These are phyloP conservation scores for Byssochlamys sp. DNA, from an alignment of 2,329 filamentous ascomycete genomes.

Conservation along the genomic window DNA sequence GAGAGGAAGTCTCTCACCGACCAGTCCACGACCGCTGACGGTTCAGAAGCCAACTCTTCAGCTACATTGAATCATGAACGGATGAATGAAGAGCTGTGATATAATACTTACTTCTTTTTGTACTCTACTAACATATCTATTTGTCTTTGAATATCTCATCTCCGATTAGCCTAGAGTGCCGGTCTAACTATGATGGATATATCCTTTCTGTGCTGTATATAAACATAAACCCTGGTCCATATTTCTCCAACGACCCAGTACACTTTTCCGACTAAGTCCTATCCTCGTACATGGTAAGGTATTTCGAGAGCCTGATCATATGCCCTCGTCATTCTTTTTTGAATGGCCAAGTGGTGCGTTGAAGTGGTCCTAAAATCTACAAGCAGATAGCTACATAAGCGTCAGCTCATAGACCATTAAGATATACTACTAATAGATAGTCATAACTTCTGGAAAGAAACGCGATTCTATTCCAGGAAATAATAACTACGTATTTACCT, in stretches of 20 bases:
- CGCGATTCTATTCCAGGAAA: no score
- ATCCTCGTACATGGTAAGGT: background rate
- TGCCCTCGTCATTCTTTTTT: no score
- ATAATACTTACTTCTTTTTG: background rate
- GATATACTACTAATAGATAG: no score
- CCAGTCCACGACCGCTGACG: background rate
- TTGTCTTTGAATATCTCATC: slow-evolving; percentile 4
- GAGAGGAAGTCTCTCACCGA: background rate
- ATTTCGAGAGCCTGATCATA: no score
- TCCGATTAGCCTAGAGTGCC: background rate
- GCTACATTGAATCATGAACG: background rate
- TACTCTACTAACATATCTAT: background rate
- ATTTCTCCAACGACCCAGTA: background rate
- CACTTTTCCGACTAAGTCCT: background rate
- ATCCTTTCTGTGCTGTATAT: background rate
- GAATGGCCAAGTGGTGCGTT: no score
- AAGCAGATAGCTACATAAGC: no score
- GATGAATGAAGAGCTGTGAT: background rate
- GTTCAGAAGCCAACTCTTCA: background rate
- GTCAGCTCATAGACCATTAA: no score
- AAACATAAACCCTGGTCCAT: background rate
- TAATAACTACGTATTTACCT: no score
- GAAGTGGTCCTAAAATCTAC: no score
- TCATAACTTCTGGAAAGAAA: no score
- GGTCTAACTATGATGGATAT: background rate